Conservation (phyloP, 2,329 filamentous ascomycete genomes). For the Fusarium sp. region DNA sequence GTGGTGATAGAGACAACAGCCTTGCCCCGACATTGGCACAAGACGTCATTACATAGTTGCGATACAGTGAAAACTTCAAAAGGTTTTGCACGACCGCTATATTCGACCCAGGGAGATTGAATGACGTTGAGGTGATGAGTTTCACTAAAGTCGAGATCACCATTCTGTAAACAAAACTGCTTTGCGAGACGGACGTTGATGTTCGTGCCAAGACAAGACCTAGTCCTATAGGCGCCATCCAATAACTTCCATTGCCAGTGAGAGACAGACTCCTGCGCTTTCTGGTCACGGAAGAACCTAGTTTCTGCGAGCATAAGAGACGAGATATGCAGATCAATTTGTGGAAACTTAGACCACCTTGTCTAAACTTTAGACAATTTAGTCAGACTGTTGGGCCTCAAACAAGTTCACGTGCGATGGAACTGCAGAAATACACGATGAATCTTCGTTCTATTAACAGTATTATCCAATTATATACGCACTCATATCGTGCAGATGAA, state of each 20-base stretch:
- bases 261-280: fast-evolving
- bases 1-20: fast-evolving
- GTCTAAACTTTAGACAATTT: not conserved
- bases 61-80: fast-evolving
- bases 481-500: not conserved
- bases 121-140: too few relatives aligned
- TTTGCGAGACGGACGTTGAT: not conserved
- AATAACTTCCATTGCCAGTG: not conserved
- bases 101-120: not conserved
- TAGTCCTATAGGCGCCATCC: too few relatives aligned
- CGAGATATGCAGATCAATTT: fast-evolving
- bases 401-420: not conserved
- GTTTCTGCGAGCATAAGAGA: not conserved
- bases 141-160: fast-evolving
- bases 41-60: fast-evolving
- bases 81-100: fast-evolving
- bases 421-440: fast-evolving
- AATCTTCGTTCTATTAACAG: not conserved
- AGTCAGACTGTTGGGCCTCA: too few relatives aligned
- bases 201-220: not conserved
- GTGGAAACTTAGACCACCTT: not conserved
- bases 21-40: fast-evolving
- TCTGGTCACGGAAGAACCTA: fast-evolving
- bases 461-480: not conserved
- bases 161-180: fast-evolving